These are phyloP conservation scores for Trypanosoma rangeli DNA, from an alignment of 208 protist genomes.

Conservation along the genomic window DNA sequence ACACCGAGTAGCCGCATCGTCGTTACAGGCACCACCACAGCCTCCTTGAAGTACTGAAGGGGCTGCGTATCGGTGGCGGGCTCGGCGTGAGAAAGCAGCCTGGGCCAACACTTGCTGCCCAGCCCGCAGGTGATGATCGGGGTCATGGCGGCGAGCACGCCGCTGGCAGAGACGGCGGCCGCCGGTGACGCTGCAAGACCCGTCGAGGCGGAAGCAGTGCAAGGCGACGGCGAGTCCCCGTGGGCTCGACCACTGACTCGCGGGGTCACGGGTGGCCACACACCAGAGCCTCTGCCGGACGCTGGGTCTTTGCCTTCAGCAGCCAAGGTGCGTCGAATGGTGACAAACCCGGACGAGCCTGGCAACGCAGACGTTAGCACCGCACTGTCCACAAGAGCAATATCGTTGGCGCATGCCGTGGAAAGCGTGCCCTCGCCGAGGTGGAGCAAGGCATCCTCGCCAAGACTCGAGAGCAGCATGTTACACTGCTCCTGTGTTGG, in stretches of 20 bases:
- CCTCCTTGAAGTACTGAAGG: slow-evolving; percentile 12
- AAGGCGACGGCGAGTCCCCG: neutral
- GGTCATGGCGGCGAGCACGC: slow-evolving; percentile 16
- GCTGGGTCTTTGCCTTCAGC: too few species aligned
- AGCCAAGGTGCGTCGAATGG: neutral
- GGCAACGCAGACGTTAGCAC: neutral
- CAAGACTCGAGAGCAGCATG: neutral
- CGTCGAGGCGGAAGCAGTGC: neutral
- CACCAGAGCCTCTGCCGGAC: neutral
- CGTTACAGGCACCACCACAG: slow-evolving; percentile 17
- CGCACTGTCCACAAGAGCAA: slow-evolving; percentile 5
- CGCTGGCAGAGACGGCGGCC: neutral
- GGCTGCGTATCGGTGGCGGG: neutral
- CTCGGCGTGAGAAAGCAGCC: neutral
- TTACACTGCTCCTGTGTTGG: neutral
- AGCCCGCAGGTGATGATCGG: slow-evolving; percentile 18
- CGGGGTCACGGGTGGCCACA: neutral
- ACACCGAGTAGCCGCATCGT: slow-evolving; percentile 24
- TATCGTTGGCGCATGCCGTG: slow-evolving; percentile 7
- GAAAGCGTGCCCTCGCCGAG: neutral
- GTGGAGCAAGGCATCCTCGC: neutral
- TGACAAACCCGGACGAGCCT: slow-evolving; percentile 10
- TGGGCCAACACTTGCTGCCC: neutral
- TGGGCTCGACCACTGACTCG: neutral
- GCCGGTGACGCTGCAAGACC: neutral